These are phyloP conservation scores for Bryoerythrophyllum caledonicum DNA, from an alignment of 225 moss, liverwort and hornwort genomes.

Conservation along the genomic window DNA sequence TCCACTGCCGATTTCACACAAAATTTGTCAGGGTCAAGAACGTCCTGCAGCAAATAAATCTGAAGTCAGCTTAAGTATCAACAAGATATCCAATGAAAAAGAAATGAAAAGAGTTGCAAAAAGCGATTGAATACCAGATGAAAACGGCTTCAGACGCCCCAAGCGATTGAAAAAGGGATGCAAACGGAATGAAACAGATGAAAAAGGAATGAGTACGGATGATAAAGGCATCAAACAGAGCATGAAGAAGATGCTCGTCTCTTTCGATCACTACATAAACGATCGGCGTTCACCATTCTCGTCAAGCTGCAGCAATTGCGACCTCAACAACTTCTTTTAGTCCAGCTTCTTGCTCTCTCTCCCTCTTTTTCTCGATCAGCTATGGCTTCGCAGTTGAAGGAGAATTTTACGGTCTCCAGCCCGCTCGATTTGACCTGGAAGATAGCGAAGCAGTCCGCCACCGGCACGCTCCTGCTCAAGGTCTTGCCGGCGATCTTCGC, in stretches of 20 bases:
- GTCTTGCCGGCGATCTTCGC: conserved; percentile 13
- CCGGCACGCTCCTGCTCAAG: conserved; percentile 24
- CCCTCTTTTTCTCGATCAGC: background rate
- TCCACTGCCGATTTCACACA: too few species aligned
- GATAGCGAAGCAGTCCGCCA: background rate
- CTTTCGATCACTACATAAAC: conserved; percentile 1
- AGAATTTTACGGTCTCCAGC: background rate
- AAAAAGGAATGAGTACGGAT: too few species aligned
- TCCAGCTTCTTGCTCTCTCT: background rate
- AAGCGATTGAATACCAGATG: too few species aligned
- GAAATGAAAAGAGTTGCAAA: too few species aligned
- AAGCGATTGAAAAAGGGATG: too few species aligned
- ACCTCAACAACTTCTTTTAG: background rate
- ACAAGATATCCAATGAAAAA: too few species aligned
- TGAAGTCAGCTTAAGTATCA: too few species aligned
- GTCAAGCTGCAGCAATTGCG: conserved; percentile 3
- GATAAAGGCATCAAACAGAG: too few species aligned
- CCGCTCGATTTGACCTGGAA: conserved; percentile 24
- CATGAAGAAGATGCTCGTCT: background rate
- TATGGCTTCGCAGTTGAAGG: conserved; percentile 19
- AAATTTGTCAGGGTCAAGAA: too few species aligned
- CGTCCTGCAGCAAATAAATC: too few species aligned
- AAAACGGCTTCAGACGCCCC: background rate
- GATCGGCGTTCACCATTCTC: background rate
- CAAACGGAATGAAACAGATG: too few species aligned